These are phyloP conservation scores for Candida jianshihensis DNA, from an alignment of 805 yeast species.

Conservation along the genomic window DNA sequence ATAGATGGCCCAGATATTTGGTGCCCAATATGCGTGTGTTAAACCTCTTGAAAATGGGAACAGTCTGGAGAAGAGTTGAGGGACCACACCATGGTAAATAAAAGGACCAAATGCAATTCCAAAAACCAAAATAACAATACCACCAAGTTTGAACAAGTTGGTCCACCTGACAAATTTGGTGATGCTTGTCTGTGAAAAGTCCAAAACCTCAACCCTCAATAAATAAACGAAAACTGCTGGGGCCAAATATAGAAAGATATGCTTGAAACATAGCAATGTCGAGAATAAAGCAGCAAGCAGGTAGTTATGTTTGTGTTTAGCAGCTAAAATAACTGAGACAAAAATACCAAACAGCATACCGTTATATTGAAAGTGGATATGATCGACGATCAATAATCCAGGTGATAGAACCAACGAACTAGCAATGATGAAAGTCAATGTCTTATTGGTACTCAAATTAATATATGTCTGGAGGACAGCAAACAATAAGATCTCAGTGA, in stretches of 20 bases:
- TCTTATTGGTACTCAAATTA: conserved; percentile 35
- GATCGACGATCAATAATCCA: conserved; percentile 85
- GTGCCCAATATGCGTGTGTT: conserved; percentile 99
- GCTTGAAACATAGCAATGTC: conserved; percentile 83
- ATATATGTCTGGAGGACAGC: conserved; percentile 67
- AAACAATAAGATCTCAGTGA: conserved; percentile 67
- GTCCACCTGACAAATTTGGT: conserved; percentile 41
- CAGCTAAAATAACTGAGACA: conserved; percentile 65
- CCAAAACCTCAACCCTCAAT: conserved; percentile 62
- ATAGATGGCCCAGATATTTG: conserved; percentile 94
- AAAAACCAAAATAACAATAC: conserved; percentile 56
- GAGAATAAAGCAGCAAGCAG: conserved; percentile 66
- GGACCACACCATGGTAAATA: conserved; percentile 45
- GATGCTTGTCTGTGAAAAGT: conserved; percentile 26
- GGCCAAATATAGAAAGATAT: conserved; percentile 85
- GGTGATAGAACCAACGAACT: conserved; percentile 83
- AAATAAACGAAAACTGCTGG: conserved; percentile 87
- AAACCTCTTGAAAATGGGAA: conserved; percentile 94
- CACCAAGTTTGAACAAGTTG: conserved; percentile 55
- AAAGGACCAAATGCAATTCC: conserved; percentile 75
- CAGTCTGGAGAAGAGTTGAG: conserved; percentile 58
- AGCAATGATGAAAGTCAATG: conserved; percentile 62
- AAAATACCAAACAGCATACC: conserved; percentile 87
- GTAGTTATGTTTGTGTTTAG: conserved; percentile 49
- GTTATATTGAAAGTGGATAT: conserved; percentile 95